Percentiles rank a stretch among this genome's conserved stretches.
phyloP scores from a whole-genome alignment of 2,329 filamentous ascomycete genomes.

The Cladophialophora bantiana region DNA sequence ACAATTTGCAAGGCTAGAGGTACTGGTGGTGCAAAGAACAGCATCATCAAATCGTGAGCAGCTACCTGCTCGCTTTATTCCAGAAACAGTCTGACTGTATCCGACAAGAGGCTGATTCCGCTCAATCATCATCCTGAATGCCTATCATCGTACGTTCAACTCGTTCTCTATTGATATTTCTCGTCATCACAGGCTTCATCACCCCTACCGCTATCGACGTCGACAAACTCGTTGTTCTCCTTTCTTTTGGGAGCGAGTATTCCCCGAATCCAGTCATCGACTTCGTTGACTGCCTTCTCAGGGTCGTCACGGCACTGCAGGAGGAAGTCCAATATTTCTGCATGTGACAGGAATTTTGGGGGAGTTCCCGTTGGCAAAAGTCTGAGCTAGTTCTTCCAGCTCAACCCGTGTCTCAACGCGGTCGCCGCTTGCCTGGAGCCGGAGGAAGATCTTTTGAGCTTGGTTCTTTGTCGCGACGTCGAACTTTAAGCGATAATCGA shows the following conservation, averaged over 20 bases:
- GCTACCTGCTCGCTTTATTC: not conserved
- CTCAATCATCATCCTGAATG: not conserved
- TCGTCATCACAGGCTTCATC: not conserved
- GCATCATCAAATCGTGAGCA: not conserved
- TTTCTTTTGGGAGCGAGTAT: not conserved
- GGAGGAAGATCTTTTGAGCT: conserved; percentile 39
- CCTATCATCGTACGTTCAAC: not conserved
- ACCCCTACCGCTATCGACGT: not conserved
- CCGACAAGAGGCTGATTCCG: not conserved
- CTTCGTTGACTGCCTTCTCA: conserved; percentile 61
- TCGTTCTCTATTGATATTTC: not conserved
- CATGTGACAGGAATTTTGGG: conserved; percentile 61
- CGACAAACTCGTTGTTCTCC: not conserved
- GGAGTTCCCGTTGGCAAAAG: conserved; percentile 64
- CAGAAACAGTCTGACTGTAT: not conserved
- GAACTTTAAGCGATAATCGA: conserved; percentile 73
- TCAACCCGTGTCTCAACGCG: conserved; percentile 31
- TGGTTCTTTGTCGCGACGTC: conserved; percentile 36
- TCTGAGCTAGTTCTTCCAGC: not conserved
- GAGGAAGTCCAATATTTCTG: conserved; percentile 70
- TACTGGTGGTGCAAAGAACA: not conserved
- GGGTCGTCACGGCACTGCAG: conserved; percentile 68
- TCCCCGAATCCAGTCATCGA: conserved; percentile 35
- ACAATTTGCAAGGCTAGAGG: not conserved
- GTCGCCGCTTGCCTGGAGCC: conserved; percentile 27